phyloP scores from a whole-genome alignment of 2,329 filamentous ascomycete species.

The Cladosporium sp. region DNA sequence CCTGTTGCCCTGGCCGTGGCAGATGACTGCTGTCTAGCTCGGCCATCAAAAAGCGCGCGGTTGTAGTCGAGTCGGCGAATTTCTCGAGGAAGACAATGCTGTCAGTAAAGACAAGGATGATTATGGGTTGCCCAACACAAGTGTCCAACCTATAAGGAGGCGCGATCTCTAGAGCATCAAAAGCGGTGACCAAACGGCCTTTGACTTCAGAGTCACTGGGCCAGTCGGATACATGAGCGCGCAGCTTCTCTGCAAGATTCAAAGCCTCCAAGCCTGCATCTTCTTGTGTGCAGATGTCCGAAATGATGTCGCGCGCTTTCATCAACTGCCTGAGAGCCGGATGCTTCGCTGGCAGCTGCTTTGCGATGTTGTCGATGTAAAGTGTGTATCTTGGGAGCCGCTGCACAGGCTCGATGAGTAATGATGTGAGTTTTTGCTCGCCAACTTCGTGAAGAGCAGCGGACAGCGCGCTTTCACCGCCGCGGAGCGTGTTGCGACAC shows the following conservation, averaged over 20 bases:
- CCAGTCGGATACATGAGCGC: slow-evolving; percentile 24
- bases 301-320: slow-evolving; percentile 86
- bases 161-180: slow-evolving; percentile 70
- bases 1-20: slow-evolving; percentile 48
- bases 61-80: slow-evolving; percentile 43
- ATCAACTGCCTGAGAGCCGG: slow-evolving; percentile 77
- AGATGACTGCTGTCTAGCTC: slow-evolving; percentile 71
- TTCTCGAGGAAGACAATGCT: slow-evolving; percentile 72
- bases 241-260: slow-evolving; percentile 64
- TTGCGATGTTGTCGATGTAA: slow-evolving; percentile 91
- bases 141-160: slow-evolving; percentile 56
- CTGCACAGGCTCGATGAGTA: slow-evolving; percentile 94
- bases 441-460: slow-evolving; percentile 74
- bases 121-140: slow-evolving; percentile 41
- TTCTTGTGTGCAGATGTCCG: slow-evolving; percentile 93
- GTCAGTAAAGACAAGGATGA: slow-evolving; percentile 81
- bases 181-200: slow-evolving; percentile 73
- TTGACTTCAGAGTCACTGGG: slow-evolving; percentile 48
- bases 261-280: slow-evolving; percentile 61
- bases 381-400: slow-evolving; percentile 89
- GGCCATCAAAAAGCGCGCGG: slow-evolving; percentile 68
- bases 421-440: slow-evolving; percentile 82
- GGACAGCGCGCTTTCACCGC: slow-evolving; percentile 75
- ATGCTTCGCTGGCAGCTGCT: slow-evolving; percentile 77
- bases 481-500: slow-evolving; percentile 68